Conservation (phyloP, 2,329 filamentous ascomycete genomes). For the Aspergillus caelatus region DNA sequence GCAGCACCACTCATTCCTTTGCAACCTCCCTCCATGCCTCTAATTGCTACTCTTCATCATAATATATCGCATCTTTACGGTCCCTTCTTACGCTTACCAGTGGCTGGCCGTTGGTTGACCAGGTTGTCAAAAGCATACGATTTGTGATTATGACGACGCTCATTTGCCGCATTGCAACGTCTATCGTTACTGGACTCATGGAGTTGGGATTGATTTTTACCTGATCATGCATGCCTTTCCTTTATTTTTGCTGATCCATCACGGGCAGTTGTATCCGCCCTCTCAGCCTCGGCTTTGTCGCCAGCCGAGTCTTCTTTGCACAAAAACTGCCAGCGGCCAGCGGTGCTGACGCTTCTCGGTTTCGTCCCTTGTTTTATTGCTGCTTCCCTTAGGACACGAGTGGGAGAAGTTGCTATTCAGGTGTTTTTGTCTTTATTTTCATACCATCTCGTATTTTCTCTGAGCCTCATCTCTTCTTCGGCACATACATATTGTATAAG, state of each 20-base stretch:
- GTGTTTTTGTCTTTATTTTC: conserved; percentile 2
- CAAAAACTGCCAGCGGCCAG: conserved; percentile 12
- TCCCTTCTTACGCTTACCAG: conserved; percentile 28
- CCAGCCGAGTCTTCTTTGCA: neutral
- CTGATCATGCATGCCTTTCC: conserved; percentile 23
- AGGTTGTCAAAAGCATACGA: conserved; percentile 33
- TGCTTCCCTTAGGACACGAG: conserved; percentile 2
- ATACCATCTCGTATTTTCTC: conserved; percentile 1
- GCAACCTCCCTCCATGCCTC: conserved; percentile 10
- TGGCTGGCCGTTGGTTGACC: conserved; percentile 33
- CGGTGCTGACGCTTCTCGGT: conserved; percentile 21
- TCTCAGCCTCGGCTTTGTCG: conserved; percentile 17
- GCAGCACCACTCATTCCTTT: conserved; percentile 10
- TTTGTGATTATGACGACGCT: conserved; percentile 28
- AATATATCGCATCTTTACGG: conserved; percentile 28
- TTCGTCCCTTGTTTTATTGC: conserved; percentile 9
- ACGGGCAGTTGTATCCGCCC: conserved; percentile 16
- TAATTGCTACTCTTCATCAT: conserved; percentile 10
- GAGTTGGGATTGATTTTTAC: conserved; percentile 24
- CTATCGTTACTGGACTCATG: conserved; percentile 24
- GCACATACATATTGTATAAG: conserved; percentile 3
- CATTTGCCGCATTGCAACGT: conserved; percentile 24
- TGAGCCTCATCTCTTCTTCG: neutral
- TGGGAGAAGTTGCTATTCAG: neutral
- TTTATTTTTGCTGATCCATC: conserved; percentile 15